These are phyloP conservation scores for Chlorella variabilis DNA, from an alignment of 163 green algal genomes.

Conservation along the genomic window DNA sequence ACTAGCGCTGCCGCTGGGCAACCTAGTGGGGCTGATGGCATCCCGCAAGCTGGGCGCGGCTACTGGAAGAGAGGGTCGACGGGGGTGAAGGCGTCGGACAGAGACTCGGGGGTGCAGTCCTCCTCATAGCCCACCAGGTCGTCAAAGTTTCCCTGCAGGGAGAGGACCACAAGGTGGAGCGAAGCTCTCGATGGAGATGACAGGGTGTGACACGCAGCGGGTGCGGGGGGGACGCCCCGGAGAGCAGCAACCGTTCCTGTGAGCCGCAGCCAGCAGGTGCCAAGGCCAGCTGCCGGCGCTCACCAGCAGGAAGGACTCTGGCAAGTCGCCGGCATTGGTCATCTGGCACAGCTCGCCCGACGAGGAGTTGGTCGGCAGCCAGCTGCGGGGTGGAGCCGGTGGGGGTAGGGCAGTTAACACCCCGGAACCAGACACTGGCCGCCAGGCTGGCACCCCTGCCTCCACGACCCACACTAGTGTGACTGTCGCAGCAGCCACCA, in stretches of 20 bases:
- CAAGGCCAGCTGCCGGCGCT: neutral
- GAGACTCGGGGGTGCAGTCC: neutral
- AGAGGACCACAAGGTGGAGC: too few relatives aligned
- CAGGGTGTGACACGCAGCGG: too few relatives aligned
- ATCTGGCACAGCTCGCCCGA: conserved; percentile 13
- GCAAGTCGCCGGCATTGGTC: conserved; percentile 19
- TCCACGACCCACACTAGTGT: too few relatives aligned
- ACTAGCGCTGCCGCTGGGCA: too few relatives aligned
- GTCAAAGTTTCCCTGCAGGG: conserved; percentile 19
- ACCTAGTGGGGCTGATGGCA: too few relatives aligned
- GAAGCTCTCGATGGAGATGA: neutral
- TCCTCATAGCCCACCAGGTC: conserved; percentile 28
- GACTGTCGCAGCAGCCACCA: neutral
- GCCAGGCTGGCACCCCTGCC: neutral
- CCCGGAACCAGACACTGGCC: too few relatives aligned
- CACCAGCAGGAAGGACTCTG: conserved; percentile 28
- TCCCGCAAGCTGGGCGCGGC: too few relatives aligned
- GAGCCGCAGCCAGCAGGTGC: neutral
- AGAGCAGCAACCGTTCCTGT: neutral
- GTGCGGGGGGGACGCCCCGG: too few relatives aligned
- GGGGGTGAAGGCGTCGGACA: neutral
- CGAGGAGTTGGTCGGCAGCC: conserved; percentile 7
- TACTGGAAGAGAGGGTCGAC: neutral
- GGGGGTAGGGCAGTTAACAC: neutral
- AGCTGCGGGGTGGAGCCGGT: neutral